Evolutionary conservation across 2,329 filamentous ascomycete genomes (phyloP), one percentile per base, ranked within the genome.

Genomic region (Rugonectria rugulosa): DNA sequence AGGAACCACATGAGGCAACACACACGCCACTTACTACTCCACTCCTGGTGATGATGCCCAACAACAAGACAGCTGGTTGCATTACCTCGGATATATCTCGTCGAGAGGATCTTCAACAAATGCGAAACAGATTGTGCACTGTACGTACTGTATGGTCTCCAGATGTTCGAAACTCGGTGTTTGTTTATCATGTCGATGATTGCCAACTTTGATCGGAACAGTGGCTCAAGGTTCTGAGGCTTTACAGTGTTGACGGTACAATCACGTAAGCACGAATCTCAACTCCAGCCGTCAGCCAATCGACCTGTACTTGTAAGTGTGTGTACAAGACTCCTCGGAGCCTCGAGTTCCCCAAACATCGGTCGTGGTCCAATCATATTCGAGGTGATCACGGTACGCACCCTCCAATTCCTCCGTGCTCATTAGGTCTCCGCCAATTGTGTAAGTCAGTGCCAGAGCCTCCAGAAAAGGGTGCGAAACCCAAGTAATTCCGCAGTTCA

Each of bases 301-400:
- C 53, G 46, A 55, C 46, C 53, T 37, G 40, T 37, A 29, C 37
- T 41, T 21, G 40, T n/a, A n/a, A n/a, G n/a, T n/a, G n/a, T n/a
- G n/a, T n/a, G n/a, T 27, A 15, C 36, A 34, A 51, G 29, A 45
- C 53, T 34, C 50, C 41, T 40, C 17, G 41, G 26, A 20, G 21
- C 34, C 26, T 34, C 49, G 50, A 56, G 41, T 41, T 38, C 23
- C 52, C 53, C 46, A 56, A 49, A 44, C 37, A 34, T 24, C 36
- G 17, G 29, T 23, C 17, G 37, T 40, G 26, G 17, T 40, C 53
- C 53, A 56, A 56, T 51, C 41, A 50, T 12, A 31, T 36, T 23
- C 5, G 20, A 37, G 23, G n/a, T n/a, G n/a, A n/a, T n/a, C 12
- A 26, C 27, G 20, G 37, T 42, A 38, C 9, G 23, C 48, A 20